A percentile compares a stretch with the other conserved stretches of the same genome.
These are phyloP conservation scores for Akanthomyces muscarius DNA, from an alignment of 2,329 filamentous ascomycete genomes.

Conservation along the genomic window DNA sequence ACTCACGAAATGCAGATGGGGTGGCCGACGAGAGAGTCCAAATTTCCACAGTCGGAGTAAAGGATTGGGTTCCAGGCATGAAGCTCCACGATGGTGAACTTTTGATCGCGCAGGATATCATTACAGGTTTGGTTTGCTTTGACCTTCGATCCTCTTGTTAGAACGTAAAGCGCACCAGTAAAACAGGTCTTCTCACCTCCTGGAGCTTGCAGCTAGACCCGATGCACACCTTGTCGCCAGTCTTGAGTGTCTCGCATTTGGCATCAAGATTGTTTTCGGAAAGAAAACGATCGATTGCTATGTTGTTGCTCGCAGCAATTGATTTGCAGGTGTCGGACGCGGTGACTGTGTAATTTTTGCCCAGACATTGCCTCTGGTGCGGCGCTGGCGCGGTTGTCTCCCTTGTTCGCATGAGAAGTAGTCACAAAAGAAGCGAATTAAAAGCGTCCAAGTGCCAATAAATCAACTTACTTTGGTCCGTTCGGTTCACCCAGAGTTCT, in stretches of 20 bases:
- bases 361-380: neutral
- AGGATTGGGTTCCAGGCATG: neutral
- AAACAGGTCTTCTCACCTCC: neutral
- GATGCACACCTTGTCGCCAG: neutral
- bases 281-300: neutral
- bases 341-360: neutral
- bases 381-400: neutral
- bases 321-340: neutral
- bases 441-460: too few species aligned
- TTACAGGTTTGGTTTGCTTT: neutral
- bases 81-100: neutral
- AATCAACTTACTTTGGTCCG: neutral
- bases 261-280: neutral
- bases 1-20: slow-evolving; percentile 5
- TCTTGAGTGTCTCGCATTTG: neutral
- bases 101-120: neutral
- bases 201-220: neutral
- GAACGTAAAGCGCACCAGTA: neutral
- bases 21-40: neutral
- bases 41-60: neutral
- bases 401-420: neutral
- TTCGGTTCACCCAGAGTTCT: neutral
- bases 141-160: neutral
- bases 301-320: neutral
- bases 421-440: too few species aligned